These are phyloP conservation scores for Neurospora sp. DNA, from an alignment of 2,329 filamentous ascomycete genomes.

Conservation along the genomic window DNA sequence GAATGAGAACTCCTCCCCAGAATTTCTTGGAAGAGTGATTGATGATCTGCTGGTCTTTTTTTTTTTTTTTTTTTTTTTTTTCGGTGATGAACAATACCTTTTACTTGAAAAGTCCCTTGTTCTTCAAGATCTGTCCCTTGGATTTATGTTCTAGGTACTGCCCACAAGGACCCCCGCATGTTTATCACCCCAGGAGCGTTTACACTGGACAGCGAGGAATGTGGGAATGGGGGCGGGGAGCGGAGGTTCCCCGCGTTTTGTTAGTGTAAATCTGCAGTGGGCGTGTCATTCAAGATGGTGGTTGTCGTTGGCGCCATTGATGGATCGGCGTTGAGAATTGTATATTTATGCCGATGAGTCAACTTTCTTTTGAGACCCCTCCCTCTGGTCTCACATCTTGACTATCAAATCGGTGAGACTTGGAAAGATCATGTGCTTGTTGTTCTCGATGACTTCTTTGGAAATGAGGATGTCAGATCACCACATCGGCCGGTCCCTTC, in stretches of 20 bases:
- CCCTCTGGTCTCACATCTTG: background rate
- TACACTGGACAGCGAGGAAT: background rate
- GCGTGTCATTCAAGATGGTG: background rate
- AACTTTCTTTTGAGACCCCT: background rate
- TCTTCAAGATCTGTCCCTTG: background rate
- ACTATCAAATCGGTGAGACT: background rate
- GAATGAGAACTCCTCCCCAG: background rate
- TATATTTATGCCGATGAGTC: background rate
- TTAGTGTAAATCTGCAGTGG: background rate
- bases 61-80: no score
- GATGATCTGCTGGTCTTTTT: no score
- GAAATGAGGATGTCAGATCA: background rate
- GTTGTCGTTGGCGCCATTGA: background rate
- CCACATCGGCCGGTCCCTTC: background rate
- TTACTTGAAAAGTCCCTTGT: background rate
- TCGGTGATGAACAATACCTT: no score
- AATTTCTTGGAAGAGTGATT: no score
- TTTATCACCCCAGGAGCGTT: background rate
- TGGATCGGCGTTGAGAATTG: background rate
- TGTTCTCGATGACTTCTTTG: background rate
- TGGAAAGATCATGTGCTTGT: background rate
- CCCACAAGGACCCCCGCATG: background rate
- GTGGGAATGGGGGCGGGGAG: background rate
- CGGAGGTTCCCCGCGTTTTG: background rate
- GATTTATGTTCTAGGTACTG: background rate